Evolutionary conservation across 306 rosid species (phyloP).

Genomic region (Oxytropis ochrocephala): DNA sequence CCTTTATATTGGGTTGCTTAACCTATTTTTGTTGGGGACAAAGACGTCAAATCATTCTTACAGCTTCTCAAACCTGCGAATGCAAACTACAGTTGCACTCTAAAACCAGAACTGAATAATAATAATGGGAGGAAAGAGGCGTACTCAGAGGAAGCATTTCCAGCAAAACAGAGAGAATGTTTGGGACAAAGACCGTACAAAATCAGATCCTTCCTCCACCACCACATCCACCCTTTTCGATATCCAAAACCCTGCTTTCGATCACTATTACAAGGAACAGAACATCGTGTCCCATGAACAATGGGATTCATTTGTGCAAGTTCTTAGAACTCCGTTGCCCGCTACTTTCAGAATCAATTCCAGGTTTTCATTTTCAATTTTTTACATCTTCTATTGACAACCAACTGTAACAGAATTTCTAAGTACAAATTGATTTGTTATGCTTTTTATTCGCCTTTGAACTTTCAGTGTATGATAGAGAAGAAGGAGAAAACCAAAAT

Average conservation of each 20-base stretch:
- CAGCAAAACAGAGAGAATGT: constrained; percentile 70
- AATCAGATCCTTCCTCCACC: constrained; percentile 40
- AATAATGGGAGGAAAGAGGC: constrained; percentile 46
- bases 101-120: not conserved
- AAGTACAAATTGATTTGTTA: too few relatives aligned
- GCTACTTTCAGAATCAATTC: constrained; percentile 82
- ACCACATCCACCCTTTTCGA: not conserved
- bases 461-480: too few relatives aligned
- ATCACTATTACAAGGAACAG: constrained; percentile 77
- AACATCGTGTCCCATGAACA: constrained; percentile 51
- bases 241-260: constrained; percentile 48
- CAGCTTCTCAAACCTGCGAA: too few relatives aligned
- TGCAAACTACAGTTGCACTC: not conserved
- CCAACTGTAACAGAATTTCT: not conserved
- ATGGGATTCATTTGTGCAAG: constrained; percentile 60
- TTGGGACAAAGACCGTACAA: constrained; percentile 54
- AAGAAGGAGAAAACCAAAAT: too few relatives aligned
- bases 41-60: too few relatives aligned
- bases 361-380: constrained; percentile 25
- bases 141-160: constrained; percentile 69
- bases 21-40: too few relatives aligned
- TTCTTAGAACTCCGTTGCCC: constrained; percentile 76
- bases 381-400: not conserved
- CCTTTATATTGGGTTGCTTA: too few relatives aligned
- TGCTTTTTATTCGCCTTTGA: too few relatives aligned